These are phyloP conservation scores for Dittrichia graveolens DNA, from an alignment of 129 eudicot genomes.

Conservation along the genomic window DNA sequence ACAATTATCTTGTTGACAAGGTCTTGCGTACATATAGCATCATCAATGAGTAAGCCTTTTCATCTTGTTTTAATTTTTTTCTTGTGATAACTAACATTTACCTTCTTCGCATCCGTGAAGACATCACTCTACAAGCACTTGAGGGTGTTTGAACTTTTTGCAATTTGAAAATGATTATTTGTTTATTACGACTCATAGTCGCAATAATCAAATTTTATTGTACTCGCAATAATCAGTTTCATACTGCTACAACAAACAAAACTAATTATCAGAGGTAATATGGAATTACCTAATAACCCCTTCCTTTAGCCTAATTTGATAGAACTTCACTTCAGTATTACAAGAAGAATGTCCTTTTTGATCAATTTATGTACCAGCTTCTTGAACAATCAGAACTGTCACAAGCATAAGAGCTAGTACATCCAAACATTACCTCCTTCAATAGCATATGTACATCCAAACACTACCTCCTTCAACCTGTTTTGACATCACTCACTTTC, in stretches of 20 bases:
- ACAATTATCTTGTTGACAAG: slow-evolving; percentile 86
- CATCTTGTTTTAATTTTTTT: slow-evolving; percentile 10
- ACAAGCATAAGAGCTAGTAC: too few species aligned
- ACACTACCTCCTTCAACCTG: not conserved
- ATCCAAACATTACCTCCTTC: not conserved
- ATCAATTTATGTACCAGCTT: not conserved
- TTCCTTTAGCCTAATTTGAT: too few species aligned
- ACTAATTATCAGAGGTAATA: not conserved
- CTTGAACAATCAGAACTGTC: not conserved
- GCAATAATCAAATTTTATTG: too few species aligned
- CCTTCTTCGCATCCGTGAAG: too few species aligned
- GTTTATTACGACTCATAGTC: too few species aligned
- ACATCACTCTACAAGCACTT: too few species aligned
- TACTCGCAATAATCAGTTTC: too few species aligned
- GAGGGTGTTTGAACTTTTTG: too few species aligned
- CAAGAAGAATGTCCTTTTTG: not conserved
- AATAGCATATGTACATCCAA: not conserved
- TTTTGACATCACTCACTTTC: not conserved
- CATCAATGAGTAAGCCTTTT: slow-evolving; percentile 73
- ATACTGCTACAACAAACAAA: too few species aligned
- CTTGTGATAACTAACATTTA: not conserved
- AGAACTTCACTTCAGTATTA: not conserved
- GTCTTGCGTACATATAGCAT: slow-evolving; percentile 82
- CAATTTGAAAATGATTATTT: too few species aligned
- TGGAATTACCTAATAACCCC: not conserved